phyloP scores from a whole-genome alignment of 2,329 filamentous ascomycete genomes.

The Neonectria sp. region DNA sequence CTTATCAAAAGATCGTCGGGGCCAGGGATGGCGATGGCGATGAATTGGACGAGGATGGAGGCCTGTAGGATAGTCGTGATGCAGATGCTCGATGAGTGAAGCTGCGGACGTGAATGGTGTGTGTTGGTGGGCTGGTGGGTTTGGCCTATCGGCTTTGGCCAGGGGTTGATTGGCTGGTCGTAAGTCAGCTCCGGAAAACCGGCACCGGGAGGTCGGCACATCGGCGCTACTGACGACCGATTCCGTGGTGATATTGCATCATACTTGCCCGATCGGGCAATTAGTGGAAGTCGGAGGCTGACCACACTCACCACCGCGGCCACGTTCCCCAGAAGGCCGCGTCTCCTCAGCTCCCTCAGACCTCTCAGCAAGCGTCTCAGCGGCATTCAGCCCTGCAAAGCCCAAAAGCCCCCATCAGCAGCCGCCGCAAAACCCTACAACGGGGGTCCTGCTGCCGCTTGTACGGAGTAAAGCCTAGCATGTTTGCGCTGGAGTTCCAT shows the following conservation, averaged over 20 bases:
- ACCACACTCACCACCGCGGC: background rate
- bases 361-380: too few species aligned
- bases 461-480: background rate
- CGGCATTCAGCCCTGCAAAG: background rate
- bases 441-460: background rate
- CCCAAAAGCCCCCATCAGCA: background rate
- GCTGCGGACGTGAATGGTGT: background rate
- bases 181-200: conserved; percentile 22
- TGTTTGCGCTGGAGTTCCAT: background rate
- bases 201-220: conserved; percentile 11
- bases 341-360: background rate
- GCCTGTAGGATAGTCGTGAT: background rate
- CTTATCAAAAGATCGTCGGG: background rate
- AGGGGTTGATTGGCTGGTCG: background rate
- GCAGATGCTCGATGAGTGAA: background rate
- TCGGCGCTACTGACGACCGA: conserved; percentile 1
- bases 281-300: conserved; percentile 2
- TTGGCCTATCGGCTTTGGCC: background rate
- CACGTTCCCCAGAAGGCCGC: background rate
- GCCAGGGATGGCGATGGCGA: background rate
- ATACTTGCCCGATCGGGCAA: conserved; percentile 5
- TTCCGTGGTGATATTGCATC: conserved; percentile 13
- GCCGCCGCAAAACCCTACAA: background rate
- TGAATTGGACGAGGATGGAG: background rate
- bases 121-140: background rate